Evolutionary conservation across 208 protist genomes (phyloP).

Genomic region (Trypanosoma brucei): DNA sequence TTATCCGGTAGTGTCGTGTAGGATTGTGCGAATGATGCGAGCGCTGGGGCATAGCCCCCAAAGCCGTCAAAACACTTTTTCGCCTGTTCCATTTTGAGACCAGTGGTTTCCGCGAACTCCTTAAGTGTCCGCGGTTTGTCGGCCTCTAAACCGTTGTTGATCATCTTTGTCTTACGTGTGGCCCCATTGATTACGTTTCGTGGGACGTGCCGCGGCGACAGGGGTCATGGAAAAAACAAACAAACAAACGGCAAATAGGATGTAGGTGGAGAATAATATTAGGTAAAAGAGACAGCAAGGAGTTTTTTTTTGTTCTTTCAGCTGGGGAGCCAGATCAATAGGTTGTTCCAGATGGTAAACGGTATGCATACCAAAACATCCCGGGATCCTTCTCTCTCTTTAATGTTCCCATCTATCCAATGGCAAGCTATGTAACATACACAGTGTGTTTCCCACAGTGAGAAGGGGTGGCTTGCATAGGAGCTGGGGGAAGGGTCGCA

Average conservation of each 20-base stretch:
- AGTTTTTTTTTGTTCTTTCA: no score
- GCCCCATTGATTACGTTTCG: background rate
- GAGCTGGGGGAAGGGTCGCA: no score
- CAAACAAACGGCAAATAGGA: background rate
- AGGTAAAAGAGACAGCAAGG: background rate
- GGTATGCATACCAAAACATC: background rate
- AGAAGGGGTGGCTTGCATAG: no score
- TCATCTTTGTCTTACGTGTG: background rate
- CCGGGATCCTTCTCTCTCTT: background rate
- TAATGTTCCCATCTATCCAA: background rate
- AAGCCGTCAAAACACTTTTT: slow-evolving; percentile 58
- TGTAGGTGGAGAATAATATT: background rate
- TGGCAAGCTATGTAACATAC: slow-evolving; percentile 3
- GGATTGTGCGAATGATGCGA: slow-evolving; percentile 79
- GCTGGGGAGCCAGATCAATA: no score
- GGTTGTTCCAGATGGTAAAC: no score
- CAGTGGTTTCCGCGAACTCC: slow-evolving; percentile 57
- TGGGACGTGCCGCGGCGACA: background rate
- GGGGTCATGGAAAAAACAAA: background rate
- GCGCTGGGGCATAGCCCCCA: slow-evolving; percentile 52
- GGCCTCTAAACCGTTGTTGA: slow-evolving; percentile 6
- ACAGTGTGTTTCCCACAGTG: background rate
- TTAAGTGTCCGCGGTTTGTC: slow-evolving; percentile 24
- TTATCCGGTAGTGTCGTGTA: slow-evolving; percentile 39
- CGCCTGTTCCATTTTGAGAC: slow-evolving; percentile 43